Conservation (phyloP, 2,329 filamentous ascomycete species). For the Orbilia brochopaga region DNA sequence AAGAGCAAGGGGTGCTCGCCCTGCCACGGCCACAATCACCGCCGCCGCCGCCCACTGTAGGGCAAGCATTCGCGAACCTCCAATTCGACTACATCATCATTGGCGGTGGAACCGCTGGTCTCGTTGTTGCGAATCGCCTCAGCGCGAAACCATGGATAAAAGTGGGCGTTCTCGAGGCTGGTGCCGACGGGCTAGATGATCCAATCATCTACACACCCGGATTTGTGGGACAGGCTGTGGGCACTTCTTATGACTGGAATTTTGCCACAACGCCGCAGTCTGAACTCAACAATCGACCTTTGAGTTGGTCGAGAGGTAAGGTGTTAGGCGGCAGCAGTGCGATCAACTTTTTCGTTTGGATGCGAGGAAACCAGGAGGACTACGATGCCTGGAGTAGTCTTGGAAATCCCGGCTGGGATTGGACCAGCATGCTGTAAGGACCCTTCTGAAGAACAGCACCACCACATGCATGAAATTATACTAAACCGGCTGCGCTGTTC, state of each 20-base stretch:
- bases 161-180: constrained; percentile 46
- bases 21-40: neutral
- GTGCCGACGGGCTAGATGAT: constrained; percentile 18
- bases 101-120: constrained; percentile 62
- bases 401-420: constrained; percentile 67
- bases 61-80: constrained; percentile 6
- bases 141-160: constrained; percentile 46
- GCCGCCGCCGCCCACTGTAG: neutral
- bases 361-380: constrained; percentile 61
- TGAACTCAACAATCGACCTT: constrained; percentile 11
- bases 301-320: constrained; percentile 45
- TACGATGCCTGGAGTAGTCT: constrained; percentile 66
- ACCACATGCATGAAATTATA: too few species aligned
- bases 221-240: constrained; percentile 31
- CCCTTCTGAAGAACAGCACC: neutral
- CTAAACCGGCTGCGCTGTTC: too few species aligned
- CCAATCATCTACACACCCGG: constrained; percentile 37
- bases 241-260: constrained; percentile 31
- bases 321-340: constrained; percentile 57
- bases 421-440: constrained; percentile 60
- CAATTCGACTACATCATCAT: constrained; percentile 62
- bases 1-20: constrained; percentile 15
- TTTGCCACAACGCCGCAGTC: constrained; percentile 26
- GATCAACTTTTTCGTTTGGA: constrained; percentile 57
- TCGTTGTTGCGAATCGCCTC: constrained; percentile 61